Conservation (phyloP, 148 eudicot species). For the Dianthus caryophyllus region DNA sequence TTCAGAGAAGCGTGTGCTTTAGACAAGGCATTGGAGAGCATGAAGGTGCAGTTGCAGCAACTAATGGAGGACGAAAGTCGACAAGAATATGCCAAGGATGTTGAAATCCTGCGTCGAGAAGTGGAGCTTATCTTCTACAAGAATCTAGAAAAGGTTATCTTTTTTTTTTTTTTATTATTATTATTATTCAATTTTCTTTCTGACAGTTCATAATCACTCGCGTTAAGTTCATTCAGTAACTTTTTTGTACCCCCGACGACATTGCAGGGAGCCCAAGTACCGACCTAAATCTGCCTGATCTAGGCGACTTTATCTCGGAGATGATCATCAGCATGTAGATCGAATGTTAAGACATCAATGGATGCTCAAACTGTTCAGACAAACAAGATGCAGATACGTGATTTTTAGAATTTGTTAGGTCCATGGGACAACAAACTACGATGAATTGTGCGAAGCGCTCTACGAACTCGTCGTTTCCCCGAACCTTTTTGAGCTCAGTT, state of each 20-base stretch:
- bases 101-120: conserved; percentile 76
- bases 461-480: background rate
- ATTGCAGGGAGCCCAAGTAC: conserved; percentile 46
- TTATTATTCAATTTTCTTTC: background rate
- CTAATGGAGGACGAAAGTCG: conserved; percentile 50
- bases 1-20: conserved; percentile 59
- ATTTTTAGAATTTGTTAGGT: background rate
- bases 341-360: background rate
- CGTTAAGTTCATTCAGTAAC: background rate
- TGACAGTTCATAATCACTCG: no score
- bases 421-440: background rate
- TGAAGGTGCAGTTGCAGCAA: conserved; percentile 54
- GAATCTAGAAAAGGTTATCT: conserved; percentile 55
- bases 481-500: background rate
- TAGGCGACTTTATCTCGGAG: background rate
- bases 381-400: background rate
- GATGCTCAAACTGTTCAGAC: background rate
- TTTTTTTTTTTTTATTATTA: no score
- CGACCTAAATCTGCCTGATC: conserved; percentile 32
- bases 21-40: conserved; percentile 56
- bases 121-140: conserved; percentile 58
- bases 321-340: background rate
- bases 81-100: conserved; percentile 60
- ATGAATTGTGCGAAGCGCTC: background rate
- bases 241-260: conserved; percentile 3